Evolutionary conservation across 192 early-diverging fungal genomes (phyloP), one percentile per base, ranked within the genome.

Genomic region (Chytriomyces sp.): DNA sequence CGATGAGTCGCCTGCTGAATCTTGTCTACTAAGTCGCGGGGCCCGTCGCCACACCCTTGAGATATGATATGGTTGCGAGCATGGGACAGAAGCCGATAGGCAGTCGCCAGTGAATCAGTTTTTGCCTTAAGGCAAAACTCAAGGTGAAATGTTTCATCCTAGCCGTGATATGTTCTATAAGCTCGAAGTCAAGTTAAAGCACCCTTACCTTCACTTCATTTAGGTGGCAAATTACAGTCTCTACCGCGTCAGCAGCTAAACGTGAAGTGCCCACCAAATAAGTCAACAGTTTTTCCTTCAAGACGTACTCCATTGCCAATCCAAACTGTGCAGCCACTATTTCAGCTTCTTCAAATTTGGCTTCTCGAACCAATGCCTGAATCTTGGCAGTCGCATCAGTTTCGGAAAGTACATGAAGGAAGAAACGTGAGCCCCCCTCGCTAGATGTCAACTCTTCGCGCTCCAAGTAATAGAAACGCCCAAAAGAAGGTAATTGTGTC

Each of bases 291-390:
- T 32, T 61, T 44, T n/a, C 55, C 59, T 54, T 62, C 33, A 65
- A 19, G 32, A 71, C 72, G 30, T 74, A 44, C 67, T 52, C 64
- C 19, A 77, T 41, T 34, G 77, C 77, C 64, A 82, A 38, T 4
- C 61, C 74, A 67, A 40, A 77, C 26, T 56, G 38, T 37, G 44
- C 19, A 4, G 80, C 77, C 68, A 76, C 68, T n/a, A 17, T 36
- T 31, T 76, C 61, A 31, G 80, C 80, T 30, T 79, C 80, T 6
- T 59, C 77, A 63, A 79, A 82, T n/a, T 68, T 52, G 12, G 63
- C 57, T 19, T 28, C 34, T 26, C 63, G 41, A 12, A 82, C 40
- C 39, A 82, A 70, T 26, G 33, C 40, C 17, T 80, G 38, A 38
- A 82, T 58, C 26, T 75, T 64, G n/a, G 70, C 33, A 0, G 49